Evolutionary conservation across 495 filamentous ascomycete genomes (phyloP).

Genomic region (Sphaerosporella brunnea): DNA sequence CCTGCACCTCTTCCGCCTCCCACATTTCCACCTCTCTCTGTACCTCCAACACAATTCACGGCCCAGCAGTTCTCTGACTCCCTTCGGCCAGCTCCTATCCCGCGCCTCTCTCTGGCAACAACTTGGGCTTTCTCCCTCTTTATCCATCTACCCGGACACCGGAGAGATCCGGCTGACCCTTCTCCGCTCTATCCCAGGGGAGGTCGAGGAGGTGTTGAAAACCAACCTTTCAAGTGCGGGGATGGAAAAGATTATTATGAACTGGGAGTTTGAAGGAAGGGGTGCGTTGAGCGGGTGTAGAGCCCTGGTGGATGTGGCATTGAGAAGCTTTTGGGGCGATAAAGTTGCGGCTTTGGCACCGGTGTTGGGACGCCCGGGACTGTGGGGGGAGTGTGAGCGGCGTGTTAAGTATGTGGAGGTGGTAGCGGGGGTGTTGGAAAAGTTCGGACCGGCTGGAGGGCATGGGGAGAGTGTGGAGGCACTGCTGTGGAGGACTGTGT

Average conservation of each 20-base stretch:
- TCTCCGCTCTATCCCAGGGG: neutral
- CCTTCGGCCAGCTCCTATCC: too few relatives aligned
- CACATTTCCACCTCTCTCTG: too few relatives aligned
- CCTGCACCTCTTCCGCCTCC: too few relatives aligned
- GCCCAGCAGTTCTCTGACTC: too few relatives aligned
- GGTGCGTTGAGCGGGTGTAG: neutral
- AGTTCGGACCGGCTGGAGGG: neutral
- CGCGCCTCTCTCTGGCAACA: too few relatives aligned
- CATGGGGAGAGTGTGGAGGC: neutral
- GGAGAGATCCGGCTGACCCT: neutral
- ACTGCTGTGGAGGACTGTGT: neutral
- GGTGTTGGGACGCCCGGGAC: neutral
- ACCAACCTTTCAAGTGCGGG: too few relatives aligned
- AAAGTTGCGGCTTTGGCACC: neutral
- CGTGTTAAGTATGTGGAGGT: neutral
- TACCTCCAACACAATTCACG: too few relatives aligned
- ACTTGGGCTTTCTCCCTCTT: neutral
- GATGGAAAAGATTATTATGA: neutral
- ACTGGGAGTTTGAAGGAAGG: conserved; percentile 4
- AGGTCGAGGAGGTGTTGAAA: too few relatives aligned
- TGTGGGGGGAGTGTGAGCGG: neutral
- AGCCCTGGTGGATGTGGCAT: neutral
- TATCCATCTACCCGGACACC: neutral
- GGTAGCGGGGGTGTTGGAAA: neutral
- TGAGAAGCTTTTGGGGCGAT: conserved; percentile 4